Conservation (phyloP, 169 alveolate genomes). For the Cryptosporidium ubiquitum region DNA sequence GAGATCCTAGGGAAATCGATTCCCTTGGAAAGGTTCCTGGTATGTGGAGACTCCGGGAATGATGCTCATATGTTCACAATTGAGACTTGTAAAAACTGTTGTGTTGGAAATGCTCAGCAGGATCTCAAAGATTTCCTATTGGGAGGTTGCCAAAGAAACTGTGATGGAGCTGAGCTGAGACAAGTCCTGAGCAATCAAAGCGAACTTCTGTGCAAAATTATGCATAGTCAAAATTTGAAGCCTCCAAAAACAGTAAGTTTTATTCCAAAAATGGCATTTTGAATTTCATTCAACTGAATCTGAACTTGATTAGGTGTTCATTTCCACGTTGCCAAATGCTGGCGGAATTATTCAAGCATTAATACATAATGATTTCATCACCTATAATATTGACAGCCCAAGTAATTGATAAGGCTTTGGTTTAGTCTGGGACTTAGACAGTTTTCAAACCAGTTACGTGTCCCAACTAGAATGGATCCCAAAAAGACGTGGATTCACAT, state of each 20-base stretch:
- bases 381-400: not conserved
- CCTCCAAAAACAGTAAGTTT: constrained; percentile 64
- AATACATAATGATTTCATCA: constrained; percentile 48
- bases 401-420: not conserved
- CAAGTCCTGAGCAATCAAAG: constrained; percentile 31
- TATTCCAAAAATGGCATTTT: not conserved
- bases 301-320: constrained; percentile 37
- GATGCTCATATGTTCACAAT: constrained; percentile 76
- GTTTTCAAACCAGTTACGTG: not conserved
- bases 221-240: constrained; percentile 24
- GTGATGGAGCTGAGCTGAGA: not conserved
- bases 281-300: not conserved
- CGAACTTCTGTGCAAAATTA: constrained; percentile 33
- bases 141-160: not conserved
- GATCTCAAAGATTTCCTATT: constrained; percentile 69
- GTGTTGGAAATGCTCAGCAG: constrained; percentile 77
- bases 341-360: constrained; percentile 73
- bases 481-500: not conserved
- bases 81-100: constrained; percentile 53
- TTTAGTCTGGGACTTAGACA: not conserved
- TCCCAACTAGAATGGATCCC: not conserved
- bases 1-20: constrained; percentile 18
- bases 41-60: constrained; percentile 79
- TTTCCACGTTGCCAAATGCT: constrained; percentile 61
- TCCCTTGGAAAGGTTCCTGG: constrained; percentile 54